A percentile compares a stretch with the other conserved stretches of the same genome.
Evolutionary conservation across 2,329 filamentous ascomycete genomes (phyloP).

Genomic region (Onygenales sp.): DNA sequence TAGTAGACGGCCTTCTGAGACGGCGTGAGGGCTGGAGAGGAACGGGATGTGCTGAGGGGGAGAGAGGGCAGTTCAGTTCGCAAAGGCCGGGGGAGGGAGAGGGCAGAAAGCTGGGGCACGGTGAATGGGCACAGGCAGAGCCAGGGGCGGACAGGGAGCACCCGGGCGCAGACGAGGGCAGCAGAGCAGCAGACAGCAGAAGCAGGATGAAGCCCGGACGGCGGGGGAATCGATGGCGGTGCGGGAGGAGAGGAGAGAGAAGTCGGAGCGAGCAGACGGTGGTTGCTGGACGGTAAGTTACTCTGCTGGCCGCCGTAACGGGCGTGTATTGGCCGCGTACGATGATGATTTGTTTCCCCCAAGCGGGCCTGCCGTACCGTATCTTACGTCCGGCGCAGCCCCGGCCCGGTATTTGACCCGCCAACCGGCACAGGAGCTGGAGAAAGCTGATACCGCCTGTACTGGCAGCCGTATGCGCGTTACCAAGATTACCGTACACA

Average conservation of each 20-base stretch:
- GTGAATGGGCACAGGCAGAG: background rate
- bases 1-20: background rate
- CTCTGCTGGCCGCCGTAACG: too few species aligned
- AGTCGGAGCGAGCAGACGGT: background rate
- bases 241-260: background rate
- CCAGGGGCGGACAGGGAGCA: background rate
- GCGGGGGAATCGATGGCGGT: background rate
- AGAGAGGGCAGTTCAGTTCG: constrained; percentile 1
- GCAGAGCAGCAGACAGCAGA: background rate
- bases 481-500: background rate
- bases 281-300: background rate
- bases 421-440: background rate
- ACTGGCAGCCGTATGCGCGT: background rate
- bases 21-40: background rate
- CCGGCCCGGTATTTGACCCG: background rate
- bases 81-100: background rate
- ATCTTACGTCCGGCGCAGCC: background rate
- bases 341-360: constrained; percentile 2
- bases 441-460: background rate
- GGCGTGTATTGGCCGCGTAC: background rate
- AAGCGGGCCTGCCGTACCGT: background rate
- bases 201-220: background rate
- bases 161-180: background rate
- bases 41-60: background rate
- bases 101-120: background rate